A percentile compares a stretch with the other conserved stretches of the same genome.
These are phyloP conservation scores for Mycena citricolor DNA, from an alignment of 1,284 basidiomycete genomes.

Conservation along the genomic window DNA sequence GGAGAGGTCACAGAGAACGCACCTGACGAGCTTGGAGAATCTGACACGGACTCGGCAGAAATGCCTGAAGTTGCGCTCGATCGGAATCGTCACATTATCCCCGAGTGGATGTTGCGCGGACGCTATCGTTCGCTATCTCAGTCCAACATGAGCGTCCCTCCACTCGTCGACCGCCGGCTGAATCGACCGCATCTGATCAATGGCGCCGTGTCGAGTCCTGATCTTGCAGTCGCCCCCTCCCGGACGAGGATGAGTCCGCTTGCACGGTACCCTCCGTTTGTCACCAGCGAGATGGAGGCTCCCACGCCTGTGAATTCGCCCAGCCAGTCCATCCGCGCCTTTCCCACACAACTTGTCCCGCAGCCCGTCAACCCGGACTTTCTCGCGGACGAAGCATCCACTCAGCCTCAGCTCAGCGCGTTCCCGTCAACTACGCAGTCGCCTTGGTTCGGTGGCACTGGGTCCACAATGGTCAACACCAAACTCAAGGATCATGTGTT, in stretches of 20 bases:
- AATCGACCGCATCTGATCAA: slow-evolving; percentile 43
- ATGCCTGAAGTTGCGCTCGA: slow-evolving; percentile 90
- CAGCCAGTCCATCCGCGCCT: slow-evolving; percentile 29
- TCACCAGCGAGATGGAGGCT: slow-evolving; percentile 40
- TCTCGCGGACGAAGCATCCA: slow-evolving; percentile 30
- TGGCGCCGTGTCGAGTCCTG: slow-evolving; percentile 65
- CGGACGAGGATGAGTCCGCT: slow-evolving; percentile 43
- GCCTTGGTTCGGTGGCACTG: slow-evolving; percentile 79
- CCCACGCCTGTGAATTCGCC: slow-evolving; percentile 59
- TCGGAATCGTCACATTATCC: slow-evolving; percentile 93
- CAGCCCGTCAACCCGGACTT: slow-evolving; percentile 28
- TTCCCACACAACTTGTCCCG: slow-evolving; percentile 16
- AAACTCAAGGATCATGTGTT: slow-evolving; percentile 93
- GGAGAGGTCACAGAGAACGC: slow-evolving; percentile 24
- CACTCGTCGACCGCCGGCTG: slow-evolving; percentile 33
- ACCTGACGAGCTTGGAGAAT: slow-evolving; percentile 36
- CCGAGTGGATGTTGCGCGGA: slow-evolving; percentile 84
- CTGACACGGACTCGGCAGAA: slow-evolving; percentile 65
- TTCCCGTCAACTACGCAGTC: slow-evolving; percentile 32
- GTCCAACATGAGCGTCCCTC: slow-evolving; percentile 37
- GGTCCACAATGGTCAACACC: slow-evolving; percentile 90
- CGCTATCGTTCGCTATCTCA: slow-evolving; percentile 55
- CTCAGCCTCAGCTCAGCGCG: slow-evolving; percentile 36
- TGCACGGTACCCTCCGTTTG: slow-evolving; percentile 37
- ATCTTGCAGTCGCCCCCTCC: slow-evolving; percentile 43